Percentiles rank a stretch among this genome's conserved stretches.
Evolutionary conservation across 2,329 filamentous ascomycete species (phyloP).

Genomic region (Calonectria multiphialidica): DNA sequence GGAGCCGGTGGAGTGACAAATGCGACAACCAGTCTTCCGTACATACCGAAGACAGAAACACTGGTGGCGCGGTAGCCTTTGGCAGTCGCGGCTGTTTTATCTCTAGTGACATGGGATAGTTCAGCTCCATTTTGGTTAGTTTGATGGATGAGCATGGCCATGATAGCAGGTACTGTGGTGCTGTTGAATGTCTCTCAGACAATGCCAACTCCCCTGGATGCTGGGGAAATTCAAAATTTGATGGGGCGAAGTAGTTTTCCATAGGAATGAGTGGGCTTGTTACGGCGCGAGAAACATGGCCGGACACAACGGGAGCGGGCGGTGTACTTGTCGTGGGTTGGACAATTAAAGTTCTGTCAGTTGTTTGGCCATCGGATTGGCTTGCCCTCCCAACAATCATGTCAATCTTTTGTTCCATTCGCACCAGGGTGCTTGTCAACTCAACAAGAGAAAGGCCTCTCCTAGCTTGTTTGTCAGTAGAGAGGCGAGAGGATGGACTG

Average conservation of each 20-base stretch:
- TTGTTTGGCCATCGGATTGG: neutral
- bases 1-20: conserved; percentile 19
- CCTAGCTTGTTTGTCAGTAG: neutral
- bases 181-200: conserved; percentile 23
- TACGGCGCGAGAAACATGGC: neutral
- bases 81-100: conserved; percentile 18
- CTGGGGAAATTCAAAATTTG: neutral
- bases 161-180: conserved; percentile 26
- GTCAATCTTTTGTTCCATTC: conserved; percentile 31
- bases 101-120: conserved; percentile 29
- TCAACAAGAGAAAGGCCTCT: conserved; percentile 19
- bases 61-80: conserved; percentile 4
- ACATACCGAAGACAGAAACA: neutral
- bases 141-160: conserved; percentile 27
- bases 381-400: neutral
- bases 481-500: neutral
- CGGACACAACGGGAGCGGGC: neutral
- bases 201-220: conserved; percentile 23
- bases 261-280: conserved; percentile 7
- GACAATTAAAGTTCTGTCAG: neutral
- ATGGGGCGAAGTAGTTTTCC: conserved; percentile 17
- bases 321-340: neutral
- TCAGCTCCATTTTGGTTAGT: conserved; percentile 21
- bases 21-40: conserved; percentile 23
- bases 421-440: conserved; percentile 14